Base-by-base conservation (phyloP, 345 rosid species). In the Conringia planisiliqua region DNA sequence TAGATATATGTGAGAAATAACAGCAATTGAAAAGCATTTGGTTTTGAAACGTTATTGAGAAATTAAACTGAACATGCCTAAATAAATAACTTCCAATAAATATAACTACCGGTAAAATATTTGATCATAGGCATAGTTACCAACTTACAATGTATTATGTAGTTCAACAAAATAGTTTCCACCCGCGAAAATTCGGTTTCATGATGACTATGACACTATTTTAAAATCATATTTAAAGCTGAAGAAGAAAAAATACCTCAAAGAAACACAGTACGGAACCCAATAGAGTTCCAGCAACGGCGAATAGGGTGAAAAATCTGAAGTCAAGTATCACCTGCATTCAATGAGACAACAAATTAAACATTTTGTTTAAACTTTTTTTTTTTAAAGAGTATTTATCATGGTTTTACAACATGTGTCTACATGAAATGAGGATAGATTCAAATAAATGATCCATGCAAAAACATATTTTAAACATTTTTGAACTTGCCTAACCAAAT, bases 291-390 rank as follows among this genome's bases (percentile, higher is more conserved):
- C 96, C 97, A n/a, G 69, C 87, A 11, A 85, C 89, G 4, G 88
- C 96, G 11, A 89, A 78, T 24, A 86, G 22, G 17, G 91, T 86
- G 66, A 88, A 89, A 81, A 91, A 88, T 71, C 93, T 86, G 66
- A 87, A 89, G 72, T 91, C 81, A 4, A 88, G 16, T 48, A 91
- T 80, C 44, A 56, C 80, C 96, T 90, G 86, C 87, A 71, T 38
- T 26, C 33, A 62, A 38, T 24, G 48, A 11, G 13, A 62, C 26
- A 35, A 36, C 9, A 7, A 40, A 9, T 16, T 18, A 52, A 13
- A 3, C 27, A n/a, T 54, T 48, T 1, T 10, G 11, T 48, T 48
- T 48, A 48, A 9, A 9, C 5, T 10, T 5, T 5, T 44, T 43
- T 32, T 40, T 40, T 10, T 10, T 14, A 26, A n/a, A 8, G 6